Percentiles rank a stretch among this genome's conserved stretches.
phyloP scores from a whole-genome alignment of 2,329 filamentous ascomycete genomes.

The Aspergillus oerlinghausenensis region DNA sequence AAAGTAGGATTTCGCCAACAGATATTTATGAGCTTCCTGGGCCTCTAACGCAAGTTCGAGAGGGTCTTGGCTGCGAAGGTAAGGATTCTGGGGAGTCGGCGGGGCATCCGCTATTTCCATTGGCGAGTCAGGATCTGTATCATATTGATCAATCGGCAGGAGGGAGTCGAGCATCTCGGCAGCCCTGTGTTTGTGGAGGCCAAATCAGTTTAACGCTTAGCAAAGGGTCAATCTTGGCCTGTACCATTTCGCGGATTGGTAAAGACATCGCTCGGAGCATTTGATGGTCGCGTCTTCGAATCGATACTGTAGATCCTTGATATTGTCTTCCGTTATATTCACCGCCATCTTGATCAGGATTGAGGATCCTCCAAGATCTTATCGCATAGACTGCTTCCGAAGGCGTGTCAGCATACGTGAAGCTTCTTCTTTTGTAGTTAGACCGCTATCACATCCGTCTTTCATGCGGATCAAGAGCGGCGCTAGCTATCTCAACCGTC shows the following conservation, averaged over 20 bases:
- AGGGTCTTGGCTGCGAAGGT: constrained; percentile 57
- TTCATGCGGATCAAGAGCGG: not conserved
- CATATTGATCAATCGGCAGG: constrained; percentile 52
- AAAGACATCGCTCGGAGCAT: constrained; percentile 91
- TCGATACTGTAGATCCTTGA: constrained; percentile 62
- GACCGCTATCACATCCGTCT: not conserved
- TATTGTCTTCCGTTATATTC: constrained; percentile 33
- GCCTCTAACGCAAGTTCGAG: constrained; percentile 72
- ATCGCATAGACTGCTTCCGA: constrained; percentile 3
- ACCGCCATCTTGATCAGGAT: constrained; percentile 25
- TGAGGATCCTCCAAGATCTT: not conserved
- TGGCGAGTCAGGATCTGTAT: constrained; percentile 56
- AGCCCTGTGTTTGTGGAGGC: constrained; percentile 56
- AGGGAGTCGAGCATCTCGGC: constrained; percentile 89
- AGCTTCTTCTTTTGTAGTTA: not conserved
- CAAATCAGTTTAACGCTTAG: constrained; percentile 8
- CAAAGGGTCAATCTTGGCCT: not conserved
- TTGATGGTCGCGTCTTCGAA: constrained; percentile 82
- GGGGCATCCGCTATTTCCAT: constrained; percentile 52
- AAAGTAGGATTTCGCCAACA: constrained; percentile 90
- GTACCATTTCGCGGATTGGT: constrained; percentile 95
- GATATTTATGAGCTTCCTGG: constrained; percentile 74
- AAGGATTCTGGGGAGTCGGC: constrained; percentile 48
- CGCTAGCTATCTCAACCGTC: not conserved
- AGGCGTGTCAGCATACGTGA: not conserved